Conservation (phyloP, 2,329 filamentous ascomycete species). For the Sphaceloma murrayae region DNA sequence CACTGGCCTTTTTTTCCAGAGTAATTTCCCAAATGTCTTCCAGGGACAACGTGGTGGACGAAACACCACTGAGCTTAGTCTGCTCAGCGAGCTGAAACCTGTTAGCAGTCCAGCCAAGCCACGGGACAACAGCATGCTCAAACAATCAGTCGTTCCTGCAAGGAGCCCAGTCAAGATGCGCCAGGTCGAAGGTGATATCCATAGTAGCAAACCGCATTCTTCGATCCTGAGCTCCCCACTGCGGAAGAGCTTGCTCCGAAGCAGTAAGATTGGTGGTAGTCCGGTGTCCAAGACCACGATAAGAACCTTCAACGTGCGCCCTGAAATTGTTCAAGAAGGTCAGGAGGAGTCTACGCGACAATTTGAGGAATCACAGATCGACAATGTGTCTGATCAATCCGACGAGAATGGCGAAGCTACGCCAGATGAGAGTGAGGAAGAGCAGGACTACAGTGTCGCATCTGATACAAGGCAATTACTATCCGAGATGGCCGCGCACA, state of each 20-base stretch:
- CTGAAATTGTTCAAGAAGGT: too few species aligned
- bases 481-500: slow-evolving; percentile 20
- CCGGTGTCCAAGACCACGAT: slow-evolving; percentile 1
- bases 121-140: background rate
- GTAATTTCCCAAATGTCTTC: slow-evolving; percentile 24
- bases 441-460: slow-evolving; percentile 20
- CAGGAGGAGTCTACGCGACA: too few species aligned
- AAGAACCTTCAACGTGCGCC: too few species aligned
- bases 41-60: slow-evolving; percentile 2
- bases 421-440: slow-evolving; percentile 2
- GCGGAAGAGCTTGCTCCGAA: slow-evolving; percentile 23
- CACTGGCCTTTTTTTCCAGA: slow-evolving; percentile 26
- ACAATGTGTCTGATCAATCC: slow-evolving; percentile 12
- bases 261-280: slow-evolving; percentile 20
- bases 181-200: slow-evolving; percentile 16
- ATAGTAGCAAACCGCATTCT: slow-evolving; percentile 14
- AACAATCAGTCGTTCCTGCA: background rate
- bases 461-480: slow-evolving; percentile 26
- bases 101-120: slow-evolving; percentile 23
- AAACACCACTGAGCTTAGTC: slow-evolving; percentile 12
- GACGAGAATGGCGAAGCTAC: slow-evolving; percentile 16
- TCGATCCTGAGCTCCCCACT: slow-evolving; percentile 21
- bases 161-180: slow-evolving; percentile 18
- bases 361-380: too few species aligned
- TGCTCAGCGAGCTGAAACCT: slow-evolving; percentile 16